phyloP scores from a whole-genome alignment of 2,329 filamentous ascomycete genomes.

The Diaporthe sp. region DNA sequence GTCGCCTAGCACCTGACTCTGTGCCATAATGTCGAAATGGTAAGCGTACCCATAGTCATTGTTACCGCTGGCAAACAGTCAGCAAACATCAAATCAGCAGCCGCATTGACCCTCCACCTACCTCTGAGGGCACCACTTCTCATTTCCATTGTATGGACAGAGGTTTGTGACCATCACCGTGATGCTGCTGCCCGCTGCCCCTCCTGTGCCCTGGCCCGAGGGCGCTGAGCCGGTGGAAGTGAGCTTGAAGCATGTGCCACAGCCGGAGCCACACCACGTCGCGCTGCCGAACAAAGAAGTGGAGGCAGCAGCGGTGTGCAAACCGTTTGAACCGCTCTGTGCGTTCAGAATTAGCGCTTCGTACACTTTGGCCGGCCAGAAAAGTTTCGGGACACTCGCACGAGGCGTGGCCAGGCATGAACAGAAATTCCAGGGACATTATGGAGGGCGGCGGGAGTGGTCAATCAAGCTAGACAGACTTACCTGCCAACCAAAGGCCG shows the following conservation, averaged over 20 bases:
- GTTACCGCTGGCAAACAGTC: neutral
- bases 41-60: constrained; percentile 30
- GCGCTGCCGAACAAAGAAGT: constrained; percentile 45
- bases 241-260: constrained; percentile 48
- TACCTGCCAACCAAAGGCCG: constrained; percentile 34
- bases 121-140: constrained; percentile 52
- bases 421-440: neutral
- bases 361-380: no score
- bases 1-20: constrained; percentile 25
- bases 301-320: constrained; percentile 47
- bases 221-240: constrained; percentile 46
- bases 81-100: neutral
- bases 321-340: constrained; percentile 19
- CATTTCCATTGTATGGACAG: constrained; percentile 52
- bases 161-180: constrained; percentile 53
- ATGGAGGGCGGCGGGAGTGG: neutral
- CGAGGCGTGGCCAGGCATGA: neutral
- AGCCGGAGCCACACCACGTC: constrained; percentile 49
- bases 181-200: constrained; percentile 44
- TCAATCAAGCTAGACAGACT: constrained; percentile 11
- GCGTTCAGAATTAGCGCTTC: neutral
- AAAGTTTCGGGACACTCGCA: neutral
- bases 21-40: constrained; percentile 39
- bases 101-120: neutral
- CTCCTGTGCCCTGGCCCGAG: constrained; percentile 28